A percentile compares a stretch with the other conserved stretches of the same genome.
phyloP scores from a whole-genome alignment of 768 basidiomycete genomes.

The Mycena capillaripes region DNA sequence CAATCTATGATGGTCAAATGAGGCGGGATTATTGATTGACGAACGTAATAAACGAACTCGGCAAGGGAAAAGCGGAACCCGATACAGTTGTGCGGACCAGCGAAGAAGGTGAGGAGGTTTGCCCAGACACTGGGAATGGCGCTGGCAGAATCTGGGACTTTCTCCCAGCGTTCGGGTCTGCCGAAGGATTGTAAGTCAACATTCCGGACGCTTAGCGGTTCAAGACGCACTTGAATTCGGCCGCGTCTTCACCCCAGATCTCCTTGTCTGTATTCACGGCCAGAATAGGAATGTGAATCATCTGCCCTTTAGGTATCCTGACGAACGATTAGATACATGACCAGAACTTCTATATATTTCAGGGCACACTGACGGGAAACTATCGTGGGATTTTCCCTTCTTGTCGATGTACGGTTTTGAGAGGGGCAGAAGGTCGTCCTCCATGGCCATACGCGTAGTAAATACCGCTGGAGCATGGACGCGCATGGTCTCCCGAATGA shows the following conservation, averaged over 20 bases:
- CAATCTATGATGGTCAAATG: constrained; percentile 36
- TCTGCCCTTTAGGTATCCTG: constrained; percentile 61
- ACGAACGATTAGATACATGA: not conserved
- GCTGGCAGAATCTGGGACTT: constrained; percentile 7
- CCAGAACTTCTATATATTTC: too few species aligned
- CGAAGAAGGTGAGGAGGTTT: constrained; percentile 21
- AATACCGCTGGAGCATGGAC: constrained; percentile 65
- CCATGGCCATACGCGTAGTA: constrained; percentile 58
- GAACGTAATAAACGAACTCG: constrained; percentile 49
- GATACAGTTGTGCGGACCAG: constrained; percentile 71
- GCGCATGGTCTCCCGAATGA: constrained; percentile 71
- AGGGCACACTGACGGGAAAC: constrained; percentile 47
- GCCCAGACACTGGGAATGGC: constrained; percentile 17
- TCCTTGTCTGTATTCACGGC: constrained; percentile 64
- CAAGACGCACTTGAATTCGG: constrained; percentile 16
- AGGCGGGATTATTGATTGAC: not conserved
- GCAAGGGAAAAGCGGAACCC: constrained; percentile 78
- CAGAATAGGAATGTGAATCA: constrained; percentile 63
- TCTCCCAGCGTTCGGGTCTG: constrained; percentile 36
- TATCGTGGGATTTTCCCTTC: constrained; percentile 55
- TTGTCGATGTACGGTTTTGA: constrained; percentile 58
- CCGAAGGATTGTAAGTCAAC: not conserved
- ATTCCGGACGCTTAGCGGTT: not conserved
- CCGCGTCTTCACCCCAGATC: constrained; percentile 5
- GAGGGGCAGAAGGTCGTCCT: constrained; percentile 70